These are phyloP conservation scores for Colletotrichum nymphaeae DNA, from an alignment of 2,329 filamentous ascomycete species.

Conservation along the genomic window DNA sequence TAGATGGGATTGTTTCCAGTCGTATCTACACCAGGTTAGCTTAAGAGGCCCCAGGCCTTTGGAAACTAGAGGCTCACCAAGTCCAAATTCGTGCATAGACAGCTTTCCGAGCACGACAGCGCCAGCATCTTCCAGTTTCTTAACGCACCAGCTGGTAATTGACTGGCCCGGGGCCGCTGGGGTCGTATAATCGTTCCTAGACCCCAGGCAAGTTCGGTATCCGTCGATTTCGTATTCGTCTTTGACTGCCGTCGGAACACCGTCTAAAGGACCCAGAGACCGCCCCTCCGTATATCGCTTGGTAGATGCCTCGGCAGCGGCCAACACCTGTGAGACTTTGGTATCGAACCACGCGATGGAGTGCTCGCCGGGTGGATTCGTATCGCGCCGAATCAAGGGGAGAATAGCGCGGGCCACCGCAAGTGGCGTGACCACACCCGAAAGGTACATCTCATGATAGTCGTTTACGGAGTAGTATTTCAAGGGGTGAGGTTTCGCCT, in stretches of 20 bases:
- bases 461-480: constrained; percentile 52
- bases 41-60: neutral
- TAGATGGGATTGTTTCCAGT: constrained; percentile 79
- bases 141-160: constrained; percentile 76
- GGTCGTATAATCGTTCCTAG: constrained; percentile 68
- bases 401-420: constrained; percentile 58
- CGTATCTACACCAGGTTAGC: constrained; percentile 61
- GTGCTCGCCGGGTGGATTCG: constrained; percentile 50
- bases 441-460: constrained; percentile 57
- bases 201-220: constrained; percentile 75
- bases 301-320: constrained; percentile 57
- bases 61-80: constrained; percentile 59
- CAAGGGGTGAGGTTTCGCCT: constrained; percentile 25
- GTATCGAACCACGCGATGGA: constrained; percentile 58
- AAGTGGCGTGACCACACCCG: constrained; percentile 57
- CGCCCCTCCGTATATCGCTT: constrained; percentile 62
- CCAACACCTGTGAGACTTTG: constrained; percentile 52
- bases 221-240: constrained; percentile 83
- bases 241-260: constrained; percentile 80
- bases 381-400: constrained; percentile 56
- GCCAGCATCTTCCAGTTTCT: constrained; percentile 73
- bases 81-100: constrained; percentile 81
- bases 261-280: constrained; percentile 74
- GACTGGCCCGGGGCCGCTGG: constrained; percentile 48
- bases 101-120: constrained; percentile 57